Base-by-base conservation (phyloP, 1,139 yeast genomes). In the Spathaspora sp. region DNA sequence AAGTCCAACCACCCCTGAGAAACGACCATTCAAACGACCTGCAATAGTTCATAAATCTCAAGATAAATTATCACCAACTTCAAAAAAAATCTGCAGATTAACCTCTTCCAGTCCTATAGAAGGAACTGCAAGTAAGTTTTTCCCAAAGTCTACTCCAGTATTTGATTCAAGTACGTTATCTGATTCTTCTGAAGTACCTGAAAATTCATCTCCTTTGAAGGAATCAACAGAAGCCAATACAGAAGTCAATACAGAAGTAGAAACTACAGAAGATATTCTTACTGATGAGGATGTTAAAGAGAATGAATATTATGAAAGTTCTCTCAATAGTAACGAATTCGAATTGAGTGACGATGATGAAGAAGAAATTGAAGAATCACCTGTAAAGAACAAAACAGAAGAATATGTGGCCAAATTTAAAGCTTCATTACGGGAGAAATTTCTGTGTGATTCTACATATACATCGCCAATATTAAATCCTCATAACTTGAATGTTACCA, bases 361-460 rank as follows among this genome's bases (percentile, higher is more conserved):
- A 27, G 75, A 70, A 42, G 75, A 69, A 37, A 63, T 74, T 17
- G 78, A 72, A 42, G 79, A 74, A 48, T 72, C 78, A 1, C 78
- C 78, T 2, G 60, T 70, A 4, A 50, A 49, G 20, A 44, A 9
- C 7, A n/a, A 20, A 11, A 37, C 39, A 7, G 24, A 38, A 17
- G 29, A 37, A 25, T 27, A 39, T 10, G 27, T 48, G 13, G 17
- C 34, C 5, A 38, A 33, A n/a, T 31, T 29, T 11, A 45, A 42
- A 36, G 8, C 24, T 23, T 44, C 50, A 13, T 44, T 50, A 36
- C 33, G 47, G 38, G 49, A 48, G 13, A 43, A 31, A 2, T 48
- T 51, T 24, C 39, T 41, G 42, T 49, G 43, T 38, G 42, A 17
- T 25, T 41, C 44, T 7, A 39, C 36, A 31, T 31, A 31, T 31